Percentiles rank a stretch among this genome's conserved stretches.
phyloP scores from a whole-genome alignment of 2,329 filamentous ascomycete genomes.

The Fusarium napiforme region DNA sequence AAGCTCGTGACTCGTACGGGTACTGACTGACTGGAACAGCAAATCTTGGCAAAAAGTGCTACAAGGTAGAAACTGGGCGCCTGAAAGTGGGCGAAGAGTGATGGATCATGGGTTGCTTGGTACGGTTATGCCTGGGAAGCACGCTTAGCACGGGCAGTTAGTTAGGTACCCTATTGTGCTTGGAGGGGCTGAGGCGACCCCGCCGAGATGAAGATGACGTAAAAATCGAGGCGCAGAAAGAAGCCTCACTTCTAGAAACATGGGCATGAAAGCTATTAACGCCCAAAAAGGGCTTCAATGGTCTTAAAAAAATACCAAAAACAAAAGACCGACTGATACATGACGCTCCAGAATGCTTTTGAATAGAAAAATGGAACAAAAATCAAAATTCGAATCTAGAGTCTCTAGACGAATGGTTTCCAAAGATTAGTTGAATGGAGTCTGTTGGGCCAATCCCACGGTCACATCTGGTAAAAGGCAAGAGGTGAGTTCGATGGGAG shows the following conservation, averaged over 20 bases:
- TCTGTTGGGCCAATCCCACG: constrained; percentile 68
- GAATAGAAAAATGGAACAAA: constrained; percentile 21
- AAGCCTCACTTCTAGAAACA: neutral
- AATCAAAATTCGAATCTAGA: constrained; percentile 55
- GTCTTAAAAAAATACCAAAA: neutral
- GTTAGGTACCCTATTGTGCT: neutral
- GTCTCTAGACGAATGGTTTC: constrained; percentile 53
- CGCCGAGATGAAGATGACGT: constrained; percentile 33
- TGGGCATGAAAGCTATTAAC: neutral
- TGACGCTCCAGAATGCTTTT: rapidly evolving
- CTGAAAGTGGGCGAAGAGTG: constrained; percentile 30
- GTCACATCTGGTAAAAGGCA: constrained; percentile 86
- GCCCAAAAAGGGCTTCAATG: neutral
- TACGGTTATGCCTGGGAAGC: constrained; percentile 4
- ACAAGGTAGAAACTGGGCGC: constrained; percentile 26
- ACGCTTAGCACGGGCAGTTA: neutral
- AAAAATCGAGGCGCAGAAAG: constrained; percentile 21
- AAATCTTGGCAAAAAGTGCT: constrained; percentile 22
- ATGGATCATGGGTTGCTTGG: constrained; percentile 32
- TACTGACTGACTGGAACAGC: constrained; percentile 7
- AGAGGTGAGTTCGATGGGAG: constrained; percentile 79
- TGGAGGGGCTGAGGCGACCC: constrained; percentile 37
- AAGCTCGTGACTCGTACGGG: constrained; percentile 3
- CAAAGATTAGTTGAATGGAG: constrained; percentile 65
- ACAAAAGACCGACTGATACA: rapidly evolving